A percentile compares a stretch with the other conserved stretches of the same genome.
phyloP scores from a whole-genome alignment of 2,329 filamentous ascomycete species.

The Ophiostoma australiae region DNA sequence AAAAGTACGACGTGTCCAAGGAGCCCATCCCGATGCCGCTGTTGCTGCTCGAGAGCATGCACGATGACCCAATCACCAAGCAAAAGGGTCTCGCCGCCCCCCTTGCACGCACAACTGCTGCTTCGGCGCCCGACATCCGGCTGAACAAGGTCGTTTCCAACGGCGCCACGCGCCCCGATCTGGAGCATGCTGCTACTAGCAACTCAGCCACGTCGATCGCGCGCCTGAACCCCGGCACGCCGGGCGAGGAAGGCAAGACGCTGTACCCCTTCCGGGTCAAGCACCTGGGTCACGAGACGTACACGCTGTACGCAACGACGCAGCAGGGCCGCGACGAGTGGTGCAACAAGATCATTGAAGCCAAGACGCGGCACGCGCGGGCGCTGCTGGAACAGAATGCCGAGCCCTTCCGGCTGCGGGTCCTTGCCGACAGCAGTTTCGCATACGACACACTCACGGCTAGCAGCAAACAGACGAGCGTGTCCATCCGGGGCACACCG shows the following conservation, averaged over 20 bases:
- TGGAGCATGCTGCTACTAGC: constrained; percentile 64
- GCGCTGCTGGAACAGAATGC: constrained; percentile 88
- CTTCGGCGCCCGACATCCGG: constrained; percentile 51
- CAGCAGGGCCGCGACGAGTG: constrained; percentile 74
- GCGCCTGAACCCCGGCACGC: constrained; percentile 41
- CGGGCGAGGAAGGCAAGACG: constrained; percentile 69
- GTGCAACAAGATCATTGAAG: constrained; percentile 90
- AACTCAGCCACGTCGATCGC: constrained; percentile 56
- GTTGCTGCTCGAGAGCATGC: constrained; percentile 83
- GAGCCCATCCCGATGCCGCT: constrained; percentile 96
- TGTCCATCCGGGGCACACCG: constrained; percentile 84
- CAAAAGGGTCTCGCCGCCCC: constrained; percentile 67
- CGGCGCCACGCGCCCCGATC: constrained; percentile 45
- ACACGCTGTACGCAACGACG: constrained; percentile 80
- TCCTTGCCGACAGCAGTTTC: constrained; percentile 90
- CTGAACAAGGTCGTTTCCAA: constrained; percentile 53
- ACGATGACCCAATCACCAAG: constrained; percentile 86
- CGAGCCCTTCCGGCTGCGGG: constrained; percentile 86
- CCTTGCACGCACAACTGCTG: constrained; percentile 55
- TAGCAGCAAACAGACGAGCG: constrained; percentile 56
- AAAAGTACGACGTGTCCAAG: constrained; percentile 91
- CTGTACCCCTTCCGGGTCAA: constrained; percentile 94
- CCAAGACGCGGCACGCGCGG: constrained; percentile 88
- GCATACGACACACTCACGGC: constrained; percentile 63
- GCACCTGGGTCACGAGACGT: constrained; percentile 88